Conservation (phyloP, 2,329 filamentous ascomycete genomes). For the Verticillium alfalfae region DNA sequence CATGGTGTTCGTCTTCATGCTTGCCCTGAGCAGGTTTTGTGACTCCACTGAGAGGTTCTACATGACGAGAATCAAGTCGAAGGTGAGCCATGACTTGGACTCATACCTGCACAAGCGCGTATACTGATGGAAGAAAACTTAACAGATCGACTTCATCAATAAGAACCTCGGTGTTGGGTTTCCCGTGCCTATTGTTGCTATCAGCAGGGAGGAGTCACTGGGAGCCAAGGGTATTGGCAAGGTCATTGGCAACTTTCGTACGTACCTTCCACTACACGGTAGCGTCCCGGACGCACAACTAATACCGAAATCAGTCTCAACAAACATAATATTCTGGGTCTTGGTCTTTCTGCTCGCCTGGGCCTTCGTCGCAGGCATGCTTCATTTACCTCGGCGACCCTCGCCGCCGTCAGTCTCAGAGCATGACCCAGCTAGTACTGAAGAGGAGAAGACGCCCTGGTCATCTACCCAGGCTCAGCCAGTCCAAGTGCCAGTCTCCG, state of each 20-base stretch:
- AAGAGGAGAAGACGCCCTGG: neutral
- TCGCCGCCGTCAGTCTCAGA: neutral
- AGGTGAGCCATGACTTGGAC: constrained; percentile 16
- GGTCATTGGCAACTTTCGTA: constrained; percentile 39
- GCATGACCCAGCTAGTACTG: neutral
- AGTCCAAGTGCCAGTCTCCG: neutral
- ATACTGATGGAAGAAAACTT: constrained; percentile 1
- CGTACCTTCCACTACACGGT: constrained; percentile 7
- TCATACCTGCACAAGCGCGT: neutral
- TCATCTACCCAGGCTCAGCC: neutral
- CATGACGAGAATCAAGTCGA: constrained; percentile 21
- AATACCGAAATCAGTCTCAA: constrained; percentile 19
- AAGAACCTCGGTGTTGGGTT: constrained; percentile 46
- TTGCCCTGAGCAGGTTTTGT: constrained; percentile 13
- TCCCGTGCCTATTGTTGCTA: constrained; percentile 41
- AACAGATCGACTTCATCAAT: constrained; percentile 44
- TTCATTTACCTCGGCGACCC: neutral
- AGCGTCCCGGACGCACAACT: neutral
- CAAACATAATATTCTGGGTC: constrained; percentile 28
- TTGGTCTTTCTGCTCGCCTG: constrained; percentile 18
- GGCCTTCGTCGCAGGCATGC: constrained; percentile 1
- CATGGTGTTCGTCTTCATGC: constrained; percentile 29
- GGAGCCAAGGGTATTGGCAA: constrained; percentile 28
- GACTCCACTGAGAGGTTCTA: constrained; percentile 20
- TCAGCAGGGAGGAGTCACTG: constrained; percentile 28